These are phyloP conservation scores for Penicillium sclerotiorum DNA, from an alignment of 2,329 filamentous ascomycete species.

Conservation along the genomic window DNA sequence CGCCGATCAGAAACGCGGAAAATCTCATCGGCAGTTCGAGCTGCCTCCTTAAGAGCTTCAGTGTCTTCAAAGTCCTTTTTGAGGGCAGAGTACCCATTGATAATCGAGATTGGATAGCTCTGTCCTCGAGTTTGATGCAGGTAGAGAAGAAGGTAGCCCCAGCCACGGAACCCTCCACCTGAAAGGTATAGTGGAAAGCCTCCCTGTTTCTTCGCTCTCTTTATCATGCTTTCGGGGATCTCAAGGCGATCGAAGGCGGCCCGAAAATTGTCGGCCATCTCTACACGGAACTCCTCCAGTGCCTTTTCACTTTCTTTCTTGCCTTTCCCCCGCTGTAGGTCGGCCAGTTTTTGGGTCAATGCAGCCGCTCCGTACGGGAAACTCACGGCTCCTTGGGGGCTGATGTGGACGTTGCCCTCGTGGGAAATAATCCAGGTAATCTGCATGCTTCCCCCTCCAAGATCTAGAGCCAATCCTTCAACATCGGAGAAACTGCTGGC, in stretches of 20 bases:
- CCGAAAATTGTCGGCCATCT: conserved; percentile 60
- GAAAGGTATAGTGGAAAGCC: conserved; percentile 77
- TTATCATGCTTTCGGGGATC: conserved; percentile 57
- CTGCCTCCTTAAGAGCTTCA: conserved; percentile 28
- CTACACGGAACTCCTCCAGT: conserved; percentile 38
- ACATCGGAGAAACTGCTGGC: conserved; percentile 72
- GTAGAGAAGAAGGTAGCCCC: conserved; percentile 83
- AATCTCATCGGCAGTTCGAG: conserved; percentile 36
- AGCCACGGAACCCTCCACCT: conserved; percentile 84
- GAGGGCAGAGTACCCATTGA: conserved; percentile 72
- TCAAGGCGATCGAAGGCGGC: conserved; percentile 61
- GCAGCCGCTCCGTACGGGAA: conserved; percentile 71
- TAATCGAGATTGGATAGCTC: conserved; percentile 78
- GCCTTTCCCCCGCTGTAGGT: conserved; percentile 41
- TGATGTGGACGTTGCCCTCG: conserved; percentile 53
- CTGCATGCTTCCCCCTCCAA: conserved; percentile 72
- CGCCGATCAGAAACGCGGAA: conserved; percentile 79
- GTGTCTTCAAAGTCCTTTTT: conserved; percentile 35
- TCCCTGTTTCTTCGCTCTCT: conserved; percentile 46
- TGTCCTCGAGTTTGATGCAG: conserved; percentile 62
- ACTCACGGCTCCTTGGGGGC: conserved; percentile 61
- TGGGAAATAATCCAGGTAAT: conserved; percentile 66
- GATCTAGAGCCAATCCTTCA: conserved; percentile 77
- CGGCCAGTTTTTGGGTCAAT: conserved; percentile 57
- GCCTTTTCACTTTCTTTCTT: conserved; percentile 46